Base-by-base conservation (phyloP, 2,329 filamentous ascomycete genomes). In the Drechslerella stenobrocha region DNA sequence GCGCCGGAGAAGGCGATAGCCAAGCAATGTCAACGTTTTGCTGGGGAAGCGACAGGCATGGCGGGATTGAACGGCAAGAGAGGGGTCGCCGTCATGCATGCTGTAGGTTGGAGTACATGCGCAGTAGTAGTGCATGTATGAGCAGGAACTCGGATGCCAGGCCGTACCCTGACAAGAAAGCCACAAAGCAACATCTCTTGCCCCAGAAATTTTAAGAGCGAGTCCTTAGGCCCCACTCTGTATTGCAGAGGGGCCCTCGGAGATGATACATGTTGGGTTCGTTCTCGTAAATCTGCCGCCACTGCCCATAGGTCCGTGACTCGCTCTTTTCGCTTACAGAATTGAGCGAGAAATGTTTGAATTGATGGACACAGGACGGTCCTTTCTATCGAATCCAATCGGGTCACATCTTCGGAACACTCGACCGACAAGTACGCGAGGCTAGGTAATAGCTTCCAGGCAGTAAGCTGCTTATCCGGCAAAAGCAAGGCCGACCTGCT, bases 1-100 rank as follows among this genome's bases (percentile, higher is more conserved):
- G 63, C 50, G 63, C 63, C 63, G 63, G 63, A 67, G 59, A 67
- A 60, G 52, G 45, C n/a, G n/a, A n/a, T n/a, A n/a, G n/a, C 44
- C 46, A 55, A 47, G 30, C 7, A 13, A 20, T 20, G 9, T 18
- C 7, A 18, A n/a, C 13, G 34, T 26, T 47, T 50, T 30, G 37
- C n/a, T 35, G 34, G 37, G 51, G 55, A 42, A 30, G 55, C 24
- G 23, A 24, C 22, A 46, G 42, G 37, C 58, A 34, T 53, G 55
- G 60, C 63, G 63, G 63, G 60, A 52, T 59, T 67, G 32, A 53
- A 35, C 26, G 47, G 37, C 20, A 45, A 13, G 37, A 42, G 46
- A 60, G 63, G 48, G 55, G 63, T 47, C 50, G 47, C 47, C 50
- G 44, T 52, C 23, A 28, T 40, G 26, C 35, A 30, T 28, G 42